Evolutionary conservation across 2,329 filamentous ascomycete genomes (phyloP), one percentile per base, ranked within the genome.

Genomic region (Cytospora mali): DNA sequence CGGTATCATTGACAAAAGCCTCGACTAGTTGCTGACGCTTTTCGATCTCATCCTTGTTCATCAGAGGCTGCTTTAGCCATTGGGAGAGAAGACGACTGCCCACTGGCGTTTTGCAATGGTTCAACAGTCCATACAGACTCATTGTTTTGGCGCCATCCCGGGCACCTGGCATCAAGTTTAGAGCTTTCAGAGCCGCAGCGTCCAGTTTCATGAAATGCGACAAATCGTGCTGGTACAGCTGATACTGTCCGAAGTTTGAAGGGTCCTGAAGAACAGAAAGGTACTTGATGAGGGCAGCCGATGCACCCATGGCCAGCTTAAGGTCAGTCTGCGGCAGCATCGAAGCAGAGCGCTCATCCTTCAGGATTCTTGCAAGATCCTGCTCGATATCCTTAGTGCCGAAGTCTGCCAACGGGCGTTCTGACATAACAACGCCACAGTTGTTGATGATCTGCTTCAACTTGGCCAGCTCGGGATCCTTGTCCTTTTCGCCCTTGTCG

Each of bases 161-260:
- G 0, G 92, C 92, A 6, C 95, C 94, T 6, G 95, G 96, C 93
- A 99, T 98, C 42, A 99, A 84, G 71, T 99, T 99, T 59, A 99
- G 83, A 0, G 95, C 95, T 71, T 96, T 94, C 50, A 99, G 80
- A 0, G 95, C 95, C 1, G 95, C 92, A 0, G 96, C 93, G 75
- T 99, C 95, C 5, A 99, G 83, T 77, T 97, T 99, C 95, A 99
- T 99, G 75, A 92, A 99, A 71, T 99, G 93, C 2, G 93, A 89
- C 51, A 99, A 79, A 72, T 99, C 95, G 75, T 99, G 95, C 76
- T 99, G 95, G 72, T 98, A 99, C 18, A 99, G 84, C 74, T 94
- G 92, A 72, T 96, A 99, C 73, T 99, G 94, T 3, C 96, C 95
- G 75, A 97, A 98, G 76, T 99, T 99, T 61, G 91, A 92, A 1